phyloP scores from a whole-genome alignment of 495 filamentous ascomycete genomes.

The Neurospora tetrasperma region DNA sequence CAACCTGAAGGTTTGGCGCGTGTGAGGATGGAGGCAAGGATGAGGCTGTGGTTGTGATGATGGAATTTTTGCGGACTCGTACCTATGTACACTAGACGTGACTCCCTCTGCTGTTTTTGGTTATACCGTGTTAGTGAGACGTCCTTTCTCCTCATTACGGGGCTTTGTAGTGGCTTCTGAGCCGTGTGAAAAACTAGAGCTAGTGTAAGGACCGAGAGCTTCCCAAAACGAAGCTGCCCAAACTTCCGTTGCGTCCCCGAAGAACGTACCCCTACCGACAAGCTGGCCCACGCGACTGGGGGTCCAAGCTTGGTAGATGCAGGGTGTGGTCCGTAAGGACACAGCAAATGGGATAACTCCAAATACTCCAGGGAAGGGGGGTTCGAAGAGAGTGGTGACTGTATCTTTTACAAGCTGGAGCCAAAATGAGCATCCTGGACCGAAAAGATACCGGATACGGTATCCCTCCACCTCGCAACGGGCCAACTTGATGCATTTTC shows the following conservation, averaged over 20 bases:
- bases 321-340: neutral
- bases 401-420: constrained; percentile 4
- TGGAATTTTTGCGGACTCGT: constrained; percentile 6
- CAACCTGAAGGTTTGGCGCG: constrained; percentile 5
- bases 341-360: neutral
- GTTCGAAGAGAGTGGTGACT: neutral
- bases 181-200: constrained; percentile 17
- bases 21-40: constrained; percentile 7
- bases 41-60: constrained; percentile 5
- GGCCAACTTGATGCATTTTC: constrained; percentile 5
- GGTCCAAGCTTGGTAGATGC: neutral
- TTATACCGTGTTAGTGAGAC: constrained; percentile 12
- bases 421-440: constrained; percentile 18
- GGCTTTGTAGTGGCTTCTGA: constrained; percentile 13
- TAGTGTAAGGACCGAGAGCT: neutral
- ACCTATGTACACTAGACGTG: neutral
- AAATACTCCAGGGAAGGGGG: neutral
- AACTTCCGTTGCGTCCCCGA: neutral
- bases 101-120: constrained; percentile 16
- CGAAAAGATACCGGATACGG: constrained; percentile 11
- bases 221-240: neutral
- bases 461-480: constrained; percentile 1
- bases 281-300: neutral
- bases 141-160: constrained; percentile 19
- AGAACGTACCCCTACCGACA: neutral